phyloP scores from a whole-genome alignment of 495 filamentous ascomycete genomes.

The Aspergillus cristatus region DNA sequence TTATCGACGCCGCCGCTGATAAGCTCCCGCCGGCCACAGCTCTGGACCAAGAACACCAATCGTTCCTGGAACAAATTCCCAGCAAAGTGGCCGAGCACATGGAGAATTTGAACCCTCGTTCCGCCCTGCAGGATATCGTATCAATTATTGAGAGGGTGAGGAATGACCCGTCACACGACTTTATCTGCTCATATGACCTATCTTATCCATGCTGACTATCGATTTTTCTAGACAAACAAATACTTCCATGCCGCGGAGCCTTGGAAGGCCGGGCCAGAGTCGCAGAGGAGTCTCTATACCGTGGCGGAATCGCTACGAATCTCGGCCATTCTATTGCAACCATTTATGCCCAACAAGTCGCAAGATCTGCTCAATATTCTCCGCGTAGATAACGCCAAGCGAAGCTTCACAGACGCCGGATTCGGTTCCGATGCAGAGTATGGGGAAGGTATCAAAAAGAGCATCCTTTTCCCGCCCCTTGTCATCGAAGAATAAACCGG shows the following conservation, averaged over 20 bases:
- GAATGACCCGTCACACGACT: slow-evolving; percentile 6
- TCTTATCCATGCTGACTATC: background rate
- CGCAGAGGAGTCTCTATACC: slow-evolving; percentile 53
- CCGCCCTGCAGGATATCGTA: slow-evolving; percentile 60
- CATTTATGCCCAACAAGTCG: slow-evolving; percentile 81
- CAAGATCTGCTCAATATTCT: slow-evolving; percentile 65
- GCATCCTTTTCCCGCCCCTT: slow-evolving; percentile 48
- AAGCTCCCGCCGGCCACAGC: slow-evolving; percentile 18
- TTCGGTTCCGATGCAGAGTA: slow-evolving; percentile 57
- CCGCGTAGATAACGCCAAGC: slow-evolving; percentile 50
- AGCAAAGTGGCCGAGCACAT: slow-evolving; percentile 44
- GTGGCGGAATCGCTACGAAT: slow-evolving; percentile 73
- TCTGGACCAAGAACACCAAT: slow-evolving; percentile 23
- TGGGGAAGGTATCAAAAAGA: slow-evolving; percentile 46
- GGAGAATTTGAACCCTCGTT: slow-evolving; percentile 52
- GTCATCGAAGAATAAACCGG: slow-evolving; percentile 35
- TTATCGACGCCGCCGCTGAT: slow-evolving; percentile 32
- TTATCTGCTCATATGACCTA: slow-evolving; percentile 6
- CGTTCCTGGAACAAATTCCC: slow-evolving; percentile 26
- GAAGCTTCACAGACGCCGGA: slow-evolving; percentile 48
- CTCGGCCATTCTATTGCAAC: slow-evolving; percentile 75
- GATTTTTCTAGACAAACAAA: slow-evolving; percentile 52
- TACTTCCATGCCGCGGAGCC: slow-evolving; percentile 54
- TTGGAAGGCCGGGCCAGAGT: slow-evolving; percentile 41
- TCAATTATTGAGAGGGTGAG: slow-evolving; percentile 46